A percentile compares a stretch with the other conserved stretches of the same genome.
Evolutionary conservation across 805 yeast species (phyloP).

Genomic region (Pichia occidentalis): DNA sequence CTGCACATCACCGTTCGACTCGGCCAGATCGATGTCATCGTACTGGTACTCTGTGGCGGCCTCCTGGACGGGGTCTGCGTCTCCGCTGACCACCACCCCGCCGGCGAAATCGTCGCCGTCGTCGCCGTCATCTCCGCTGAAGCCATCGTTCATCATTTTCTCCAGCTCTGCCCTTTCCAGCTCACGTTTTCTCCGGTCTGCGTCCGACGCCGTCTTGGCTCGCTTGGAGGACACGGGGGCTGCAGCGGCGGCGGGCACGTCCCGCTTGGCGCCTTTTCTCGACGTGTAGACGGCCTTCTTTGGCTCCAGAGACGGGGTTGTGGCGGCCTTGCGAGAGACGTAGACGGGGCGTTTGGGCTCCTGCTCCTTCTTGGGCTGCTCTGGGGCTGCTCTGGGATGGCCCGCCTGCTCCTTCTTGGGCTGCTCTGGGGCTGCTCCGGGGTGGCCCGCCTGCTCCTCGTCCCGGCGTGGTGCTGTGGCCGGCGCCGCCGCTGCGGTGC

Average conservation of each 20-base stretch:
- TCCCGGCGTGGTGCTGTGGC: too few species aligned
- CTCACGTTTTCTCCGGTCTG: conserved; percentile 12
- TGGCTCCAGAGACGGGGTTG: conserved; percentile 14
- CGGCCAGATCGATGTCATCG: conserved; percentile 13
- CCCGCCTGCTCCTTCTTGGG: neutral
- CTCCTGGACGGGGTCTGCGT: conserved; percentile 7
- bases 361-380: neutral
- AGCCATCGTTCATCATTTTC: conserved; percentile 22
- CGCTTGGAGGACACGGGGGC: conserved; percentile 15
- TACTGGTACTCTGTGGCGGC: conserved; percentile 5
- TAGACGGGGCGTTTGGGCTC: conserved; percentile 15
- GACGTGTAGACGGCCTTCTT: conserved; percentile 10
- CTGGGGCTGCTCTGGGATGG: conserved; percentile 2
- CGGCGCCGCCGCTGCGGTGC: too few species aligned
- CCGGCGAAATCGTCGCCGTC: conserved; percentile 14
- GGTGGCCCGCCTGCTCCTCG: too few species aligned
- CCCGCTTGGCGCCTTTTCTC: conserved; percentile 13
- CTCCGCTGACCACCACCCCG: conserved; percentile 20
- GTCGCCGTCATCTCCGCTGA: conserved; percentile 8
- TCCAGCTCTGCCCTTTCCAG: conserved; percentile 17
- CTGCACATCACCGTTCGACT: conserved; percentile 5
- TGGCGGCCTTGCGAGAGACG: conserved; percentile 14
- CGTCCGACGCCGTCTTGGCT: conserved; percentile 15
- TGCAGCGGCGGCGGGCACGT: neutral
- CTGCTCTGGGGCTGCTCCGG: conserved; percentile 1